Conservation (phyloP, 2,329 filamentous ascomycete genomes). For the Aspergillus caelatus region DNA sequence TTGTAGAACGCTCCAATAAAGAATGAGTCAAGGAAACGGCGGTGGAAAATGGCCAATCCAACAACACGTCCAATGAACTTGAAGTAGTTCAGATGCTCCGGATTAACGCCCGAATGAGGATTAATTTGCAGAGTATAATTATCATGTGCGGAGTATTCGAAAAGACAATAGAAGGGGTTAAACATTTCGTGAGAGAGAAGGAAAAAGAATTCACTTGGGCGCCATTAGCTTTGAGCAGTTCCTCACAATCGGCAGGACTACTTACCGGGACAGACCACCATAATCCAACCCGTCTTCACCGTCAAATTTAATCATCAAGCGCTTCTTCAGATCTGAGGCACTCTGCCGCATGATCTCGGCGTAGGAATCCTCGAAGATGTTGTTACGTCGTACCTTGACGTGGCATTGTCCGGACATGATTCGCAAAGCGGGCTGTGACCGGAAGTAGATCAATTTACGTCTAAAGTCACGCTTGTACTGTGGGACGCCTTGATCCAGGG, state of each 20-base stretch:
- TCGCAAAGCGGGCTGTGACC: conserved; percentile 92
- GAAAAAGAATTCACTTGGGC: conserved; percentile 93
- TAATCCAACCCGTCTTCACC: conserved; percentile 98
- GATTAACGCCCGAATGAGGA: conserved; percentile 98
- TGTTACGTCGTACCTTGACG: conserved; percentile 92
- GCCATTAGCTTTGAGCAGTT: not conserved
- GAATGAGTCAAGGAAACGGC: conserved; percentile 96
- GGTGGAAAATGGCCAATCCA: conserved; percentile 95
- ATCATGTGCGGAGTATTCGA: conserved; percentile 99
- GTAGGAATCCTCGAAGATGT: conserved; percentile 99
- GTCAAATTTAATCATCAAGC: conserved; percentile 99
- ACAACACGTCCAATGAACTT: conserved; percentile 99
- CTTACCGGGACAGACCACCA: conserved; percentile 82
- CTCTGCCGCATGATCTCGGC: conserved; percentile 97
- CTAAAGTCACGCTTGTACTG: conserved; percentile 99
- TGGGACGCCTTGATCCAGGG: conserved; percentile 94
- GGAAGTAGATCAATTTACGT: conserved; percentile 98
- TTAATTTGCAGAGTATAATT: conserved; percentile 99
- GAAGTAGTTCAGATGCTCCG: conserved; percentile 99
- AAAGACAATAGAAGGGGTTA: conserved; percentile 98
- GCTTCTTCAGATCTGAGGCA: conserved; percentile 94
- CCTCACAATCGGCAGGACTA: not conserved
- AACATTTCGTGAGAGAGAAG: conserved; percentile 99
- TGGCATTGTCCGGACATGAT: conserved; percentile 97
- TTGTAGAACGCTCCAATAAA: conserved; percentile 99